These are phyloP conservation scores for Blastobotrys robertii DNA, from an alignment of 805 yeast species.

Conservation along the genomic window DNA sequence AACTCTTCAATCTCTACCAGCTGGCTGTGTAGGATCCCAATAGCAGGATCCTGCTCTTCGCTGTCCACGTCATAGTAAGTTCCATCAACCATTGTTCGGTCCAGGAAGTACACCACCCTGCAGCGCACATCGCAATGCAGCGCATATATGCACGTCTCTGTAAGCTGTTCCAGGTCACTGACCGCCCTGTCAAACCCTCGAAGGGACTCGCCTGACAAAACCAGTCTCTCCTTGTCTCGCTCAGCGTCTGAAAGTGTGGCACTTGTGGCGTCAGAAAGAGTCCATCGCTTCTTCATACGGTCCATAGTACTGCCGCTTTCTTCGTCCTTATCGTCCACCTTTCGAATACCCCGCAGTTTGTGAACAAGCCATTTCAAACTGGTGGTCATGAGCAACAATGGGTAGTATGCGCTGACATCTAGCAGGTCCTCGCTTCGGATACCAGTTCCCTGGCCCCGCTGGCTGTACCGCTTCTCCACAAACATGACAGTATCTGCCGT, in stretches of 20 bases:
- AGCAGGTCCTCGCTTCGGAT: slow-evolving; percentile 43
- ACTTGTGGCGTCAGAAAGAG: slow-evolving; percentile 17
- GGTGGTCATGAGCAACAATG: slow-evolving; percentile 42
- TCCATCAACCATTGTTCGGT: slow-evolving; percentile 38
- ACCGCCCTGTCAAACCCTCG: slow-evolving; percentile 23
- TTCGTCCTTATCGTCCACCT: slow-evolving; percentile 22
- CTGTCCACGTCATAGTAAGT: slow-evolving; percentile 44
- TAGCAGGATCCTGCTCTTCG: slow-evolving; percentile 49
- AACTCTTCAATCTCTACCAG: slow-evolving; percentile 38
- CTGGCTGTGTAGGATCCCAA: slow-evolving; percentile 42
- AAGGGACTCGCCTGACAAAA: slow-evolving; percentile 18
- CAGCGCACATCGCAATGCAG: slow-evolving; percentile 50
- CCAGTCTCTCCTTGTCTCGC: slow-evolving; percentile 11
- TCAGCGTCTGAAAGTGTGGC: slow-evolving; percentile 1
- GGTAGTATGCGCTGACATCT: slow-evolving; percentile 42
- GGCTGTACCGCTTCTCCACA: slow-evolving; percentile 13
- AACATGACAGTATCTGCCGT: slow-evolving; percentile 16
- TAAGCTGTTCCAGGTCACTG: slow-evolving; percentile 17
- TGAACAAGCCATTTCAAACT: slow-evolving; percentile 46
- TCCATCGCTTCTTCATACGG: slow-evolving; percentile 24
- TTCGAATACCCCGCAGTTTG: slow-evolving; percentile 51
- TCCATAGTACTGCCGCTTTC: slow-evolving; percentile 8
- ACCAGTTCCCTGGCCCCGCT: slow-evolving; percentile 5
- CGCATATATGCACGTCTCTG: slow-evolving; percentile 29
- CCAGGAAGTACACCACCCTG: slow-evolving; percentile 42